Evolutionary conservation across 2,329 filamentous ascomycete species (phyloP), one percentile per base, ranked within the genome.

Genomic region (Paraconiothyrium sp.): DNA sequence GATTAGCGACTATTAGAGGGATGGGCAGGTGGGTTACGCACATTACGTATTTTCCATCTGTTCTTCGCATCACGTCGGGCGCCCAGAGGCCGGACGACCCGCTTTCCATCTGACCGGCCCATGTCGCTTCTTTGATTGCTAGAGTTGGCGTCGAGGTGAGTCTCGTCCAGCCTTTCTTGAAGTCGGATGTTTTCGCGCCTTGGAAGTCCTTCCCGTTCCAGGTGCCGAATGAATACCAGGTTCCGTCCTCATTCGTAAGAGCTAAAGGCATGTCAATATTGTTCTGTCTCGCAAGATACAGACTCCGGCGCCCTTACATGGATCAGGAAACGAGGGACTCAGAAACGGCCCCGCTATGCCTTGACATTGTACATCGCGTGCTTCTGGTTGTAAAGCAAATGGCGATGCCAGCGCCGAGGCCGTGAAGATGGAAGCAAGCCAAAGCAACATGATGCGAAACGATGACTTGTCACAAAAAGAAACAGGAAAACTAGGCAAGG

Each of bases 291-390:
- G 6, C 30, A 44, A 22, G n/a, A 6, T 20, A n/a, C 10, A 20
- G 13, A 22, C 13, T 22, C 22, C 13, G 24, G 27, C 27, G 1
- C 8, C 37, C 43, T 3, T 20, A 57, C 55, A 57, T 37, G 55
- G 55, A 35, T 57, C 55, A 24, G 55, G 55, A 32, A 57, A 57
- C 4, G 43, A 37, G 4, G 16, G 7, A 7, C 13, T n/a, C 22
- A 57, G n/a, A 24, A 57, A 48, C 7, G 55, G 55, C 14, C 55
- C 55, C 16, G 39, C 11, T 39, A 57, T 49, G n/a, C 52, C 52
- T 5, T 46, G 7, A 37, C 52, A 56, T 30, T 16, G 3, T 39
- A n/a, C 43, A 46, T 24, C 49, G 49, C 49, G 49, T 9, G 32
- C 34, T 51, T 10, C 4, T 1, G 32, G 24, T 10, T 48, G 46